phyloP scores from a whole-genome alignment of 2,329 filamentous ascomycete genomes.

The Cryphonectria nitschkei region DNA sequence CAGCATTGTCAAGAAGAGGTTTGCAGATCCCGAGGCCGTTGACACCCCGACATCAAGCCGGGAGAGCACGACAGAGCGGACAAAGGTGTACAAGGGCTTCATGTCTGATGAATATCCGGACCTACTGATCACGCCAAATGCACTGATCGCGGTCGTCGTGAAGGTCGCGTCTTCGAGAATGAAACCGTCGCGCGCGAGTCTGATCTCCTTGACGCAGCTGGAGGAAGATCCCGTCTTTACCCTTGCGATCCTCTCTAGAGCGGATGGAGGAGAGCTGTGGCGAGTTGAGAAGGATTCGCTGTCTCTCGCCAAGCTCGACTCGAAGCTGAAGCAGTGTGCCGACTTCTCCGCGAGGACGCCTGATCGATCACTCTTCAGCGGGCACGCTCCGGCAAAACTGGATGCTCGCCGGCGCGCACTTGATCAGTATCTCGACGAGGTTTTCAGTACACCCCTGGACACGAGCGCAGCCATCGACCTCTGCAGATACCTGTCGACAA shows the following conservation, averaged over 20 bases:
- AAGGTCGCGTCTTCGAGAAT: slow-evolving; percentile 93
- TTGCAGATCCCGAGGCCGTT: slow-evolving; percentile 31
- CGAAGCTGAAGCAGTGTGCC: slow-evolving; percentile 75
- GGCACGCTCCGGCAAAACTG: slow-evolving; percentile 90
- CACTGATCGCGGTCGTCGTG: slow-evolving; percentile 81
- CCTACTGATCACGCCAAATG: slow-evolving; percentile 83
- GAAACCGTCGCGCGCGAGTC: slow-evolving; percentile 85
- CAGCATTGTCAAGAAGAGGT: slow-evolving; percentile 42
- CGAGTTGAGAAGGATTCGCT: slow-evolving; percentile 88
- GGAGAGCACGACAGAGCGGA: slow-evolving; percentile 46
- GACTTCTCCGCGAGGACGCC: slow-evolving; percentile 77
- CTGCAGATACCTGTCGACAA: slow-evolving; percentile 82
- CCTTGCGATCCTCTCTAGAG: slow-evolving; percentile 79
- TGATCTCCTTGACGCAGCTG: slow-evolving; percentile 75
- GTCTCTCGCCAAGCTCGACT: slow-evolving; percentile 80
- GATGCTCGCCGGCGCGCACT: slow-evolving; percentile 82
- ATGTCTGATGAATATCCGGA: slow-evolving; percentile 86
- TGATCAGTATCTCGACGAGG: slow-evolving; percentile 81
- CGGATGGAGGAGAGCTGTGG: slow-evolving; percentile 81
- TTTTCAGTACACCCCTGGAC: slow-evolving; percentile 83
- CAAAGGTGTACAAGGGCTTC: slow-evolving; percentile 73
- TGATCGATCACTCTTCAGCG: slow-evolving; percentile 83
- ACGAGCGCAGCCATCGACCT: slow-evolving; percentile 76
- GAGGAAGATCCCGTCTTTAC: slow-evolving; percentile 96
- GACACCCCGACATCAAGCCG: slow-evolving; percentile 39